Base-by-base conservation (phyloP, 768 basidiomycete genomes). In the Roridomyces roridus region DNA sequence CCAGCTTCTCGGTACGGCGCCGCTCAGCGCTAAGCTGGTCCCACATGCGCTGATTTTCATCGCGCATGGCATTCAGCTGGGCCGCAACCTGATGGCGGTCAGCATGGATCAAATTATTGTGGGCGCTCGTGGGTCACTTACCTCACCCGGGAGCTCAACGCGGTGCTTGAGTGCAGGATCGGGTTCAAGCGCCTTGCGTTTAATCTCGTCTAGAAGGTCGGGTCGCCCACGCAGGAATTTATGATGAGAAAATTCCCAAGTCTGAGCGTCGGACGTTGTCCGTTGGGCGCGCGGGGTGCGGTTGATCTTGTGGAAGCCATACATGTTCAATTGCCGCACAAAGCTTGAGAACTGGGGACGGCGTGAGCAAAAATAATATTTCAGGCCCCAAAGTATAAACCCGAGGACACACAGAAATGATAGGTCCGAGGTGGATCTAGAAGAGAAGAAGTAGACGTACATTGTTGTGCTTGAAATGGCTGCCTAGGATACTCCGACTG, bases 311-410 rank as follows among this genome's bases (percentile, higher is more conserved):
- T 94, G 92, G 73, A 96, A 96, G 24, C 93, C 94, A 67, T 95
- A 96, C 92, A 96, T 96, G 80, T 96, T 96, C 61, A 96, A 82
- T 69, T 96, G 94, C 62, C 95, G 87, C 50, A 96, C 93, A 70
- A 97, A 96, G 67, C 91, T 92, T 12, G 92, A 93, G 71, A 97
- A 96, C 87, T 96, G 67, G 9, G 47, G 42, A 44, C 50, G 29
- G 48, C 23, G 46, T 28, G 25, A 54, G 52, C 52, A 14, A 14
- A 18, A 46, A 31, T 4, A 5, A 10, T 24, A 39, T 17, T 17
- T 25, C 20, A 55, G 6, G 21, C 18, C 17, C 47, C 26, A 50
- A 37, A 31, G 34, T 25, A 53, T 40, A 23, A 18, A 17, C 7
- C 20, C 17, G 20, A 24, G 24, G 6, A 28, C 24, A 51, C 20